phyloP scores from a whole-genome alignment of 352 stramenopile species.

The Phytopythium boreale region DNA sequence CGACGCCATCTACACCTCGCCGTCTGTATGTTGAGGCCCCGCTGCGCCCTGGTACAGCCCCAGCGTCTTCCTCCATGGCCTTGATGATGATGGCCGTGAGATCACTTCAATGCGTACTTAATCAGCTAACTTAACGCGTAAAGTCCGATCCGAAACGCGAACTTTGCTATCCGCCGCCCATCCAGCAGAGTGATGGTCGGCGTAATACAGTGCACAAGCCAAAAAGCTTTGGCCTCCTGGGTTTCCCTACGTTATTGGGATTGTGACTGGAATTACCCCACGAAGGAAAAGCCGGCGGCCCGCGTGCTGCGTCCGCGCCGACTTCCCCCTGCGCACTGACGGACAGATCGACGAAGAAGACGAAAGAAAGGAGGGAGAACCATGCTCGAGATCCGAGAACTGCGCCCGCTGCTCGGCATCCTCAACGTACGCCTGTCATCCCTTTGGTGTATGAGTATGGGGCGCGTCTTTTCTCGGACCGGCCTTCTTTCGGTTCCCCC shows the following conservation, averaged over 20 bases:
- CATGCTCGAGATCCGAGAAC: constrained; percentile 83
- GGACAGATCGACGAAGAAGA: neutral
- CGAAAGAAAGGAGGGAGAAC: neutral
- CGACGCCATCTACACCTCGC: neutral
- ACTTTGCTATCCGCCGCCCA: neutral
- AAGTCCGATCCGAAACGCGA: neutral
- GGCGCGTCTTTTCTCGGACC: neutral
- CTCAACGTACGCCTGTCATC: constrained; percentile 60
- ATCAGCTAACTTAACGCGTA: neutral
- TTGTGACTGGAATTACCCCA: neutral
- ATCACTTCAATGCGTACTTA: constrained; percentile 4
- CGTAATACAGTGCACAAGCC: neutral
- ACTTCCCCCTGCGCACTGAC: neutral
- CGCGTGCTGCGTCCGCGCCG: neutral
- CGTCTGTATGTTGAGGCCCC: neutral
- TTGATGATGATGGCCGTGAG: neutral
- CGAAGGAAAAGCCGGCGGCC: neutral
- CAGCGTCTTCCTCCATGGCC: neutral
- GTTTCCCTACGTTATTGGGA: neutral
- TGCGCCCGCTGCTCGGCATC: constrained; percentile 75
- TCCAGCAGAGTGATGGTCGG: neutral
- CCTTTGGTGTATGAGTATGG: neutral
- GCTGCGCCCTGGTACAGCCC: neutral
- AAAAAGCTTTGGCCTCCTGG: neutral
- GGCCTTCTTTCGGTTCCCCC: neutral